Conservation (phyloP, 805 yeast genomes). For the Wickerhamiella slavikovae region DNA sequence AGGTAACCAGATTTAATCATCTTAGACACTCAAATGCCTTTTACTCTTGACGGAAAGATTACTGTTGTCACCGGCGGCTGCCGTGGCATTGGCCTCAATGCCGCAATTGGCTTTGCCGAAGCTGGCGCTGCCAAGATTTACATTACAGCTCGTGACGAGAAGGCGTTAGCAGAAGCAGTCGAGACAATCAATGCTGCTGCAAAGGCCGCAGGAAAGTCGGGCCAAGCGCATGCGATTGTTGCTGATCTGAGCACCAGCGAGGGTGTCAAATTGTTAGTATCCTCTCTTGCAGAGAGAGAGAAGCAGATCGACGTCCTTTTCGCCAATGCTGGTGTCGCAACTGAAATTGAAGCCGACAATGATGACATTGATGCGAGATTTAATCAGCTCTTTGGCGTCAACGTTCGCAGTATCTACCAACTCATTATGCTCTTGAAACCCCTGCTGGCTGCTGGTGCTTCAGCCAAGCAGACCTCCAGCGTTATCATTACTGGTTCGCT, state of each 20-base stretch:
- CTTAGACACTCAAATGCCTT: too few relatives aligned
- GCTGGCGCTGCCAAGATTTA: too few relatives aligned
- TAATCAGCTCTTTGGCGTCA: constrained; percentile 40
- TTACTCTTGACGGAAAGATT: constrained; percentile 34
- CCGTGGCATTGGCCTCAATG: constrained; percentile 49
- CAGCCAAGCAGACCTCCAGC: constrained; percentile 38
- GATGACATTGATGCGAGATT: constrained; percentile 40
- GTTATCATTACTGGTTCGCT: constrained; percentile 47
- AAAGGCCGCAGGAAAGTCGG: constrained; percentile 13
- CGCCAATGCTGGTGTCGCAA: constrained; percentile 55
- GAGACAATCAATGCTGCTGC: constrained; percentile 6
- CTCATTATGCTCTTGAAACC: constrained; percentile 43
- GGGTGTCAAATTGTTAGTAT: constrained; percentile 27
- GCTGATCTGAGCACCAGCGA: constrained; percentile 33
- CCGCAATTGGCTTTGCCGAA: constrained; percentile 40
- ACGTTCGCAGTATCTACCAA: constrained; percentile 46
- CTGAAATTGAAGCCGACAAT: constrained; percentile 51
- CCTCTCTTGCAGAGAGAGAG: constrained; percentile 22
- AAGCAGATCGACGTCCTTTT: constrained; percentile 36
- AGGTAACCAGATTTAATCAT: too few relatives aligned
- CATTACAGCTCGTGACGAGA: constrained; percentile 35
- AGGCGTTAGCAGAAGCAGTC: constrained; percentile 41
- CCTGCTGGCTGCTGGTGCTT: constrained; percentile 30
- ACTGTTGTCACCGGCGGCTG: constrained; percentile 60
- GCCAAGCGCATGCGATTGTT: constrained; percentile 26